Evolutionary conservation across 768 basidiomycete species (phyloP), one percentile per base, ranked within the genome.

Genomic region (Polyporus arcularius): DNA sequence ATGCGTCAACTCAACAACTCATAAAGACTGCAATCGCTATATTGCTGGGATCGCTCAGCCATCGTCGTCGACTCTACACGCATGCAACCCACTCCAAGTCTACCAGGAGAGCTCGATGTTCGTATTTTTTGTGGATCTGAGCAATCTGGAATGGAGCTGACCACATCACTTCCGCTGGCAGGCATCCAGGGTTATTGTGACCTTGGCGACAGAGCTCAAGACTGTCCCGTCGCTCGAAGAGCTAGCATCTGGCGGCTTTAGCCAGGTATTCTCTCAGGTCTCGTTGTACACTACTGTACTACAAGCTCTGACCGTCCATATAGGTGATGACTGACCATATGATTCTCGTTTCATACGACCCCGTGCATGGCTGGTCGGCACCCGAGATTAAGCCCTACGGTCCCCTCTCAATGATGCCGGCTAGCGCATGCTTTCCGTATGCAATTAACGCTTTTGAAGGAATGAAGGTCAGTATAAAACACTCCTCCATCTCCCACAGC

Each of bases 291-390:
- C 1, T 39, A 9, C 35, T 6, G 4, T 39, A 9, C 35, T 6
- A 16, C 8, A 10, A 18, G 6, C 45, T 14, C 31, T n/a, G 6
- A 28, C 16, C 31, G n/a, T 12, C 5, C 41, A 10, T 3, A 9
- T 40, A 88, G 85, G 73, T 76, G 12, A 80, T 82, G 69, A 85
- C 84, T 3, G 90, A 94, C 73, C 90, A 94, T 71, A 94, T 94
- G 89, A 79, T 90, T 21, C 71, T 87, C 41, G 76, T 80, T 28
- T 78, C 80, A 21, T 90, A 84, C 74, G 79, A 87, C 50, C 86
- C 87, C 0, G 64, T 70, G 16, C 78, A 72, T 3, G 90, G 90
- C 8, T 92, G 90, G 90, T 83, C 82, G 4, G 74, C 79, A 1
- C 90, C 90, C 0, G 82, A 88, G 66, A 89, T 92, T 68, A 86